Evolutionary conservation across 352 stramenopile genomes (phyloP).

Genomic region (Phytophthora brassicae): DNA sequence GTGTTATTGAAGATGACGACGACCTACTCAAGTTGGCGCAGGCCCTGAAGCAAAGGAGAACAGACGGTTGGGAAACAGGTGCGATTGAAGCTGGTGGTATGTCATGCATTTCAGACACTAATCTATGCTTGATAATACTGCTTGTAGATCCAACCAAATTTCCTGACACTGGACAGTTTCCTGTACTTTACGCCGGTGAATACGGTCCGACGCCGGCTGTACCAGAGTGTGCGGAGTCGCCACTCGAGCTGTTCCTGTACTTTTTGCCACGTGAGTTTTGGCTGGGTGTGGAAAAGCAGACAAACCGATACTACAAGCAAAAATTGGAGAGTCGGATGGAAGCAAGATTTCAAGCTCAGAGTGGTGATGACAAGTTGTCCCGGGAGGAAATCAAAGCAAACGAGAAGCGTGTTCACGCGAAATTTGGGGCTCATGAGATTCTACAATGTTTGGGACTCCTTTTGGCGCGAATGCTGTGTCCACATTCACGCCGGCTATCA

Average conservation of each 20-base stretch:
- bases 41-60: not conserved
- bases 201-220: not conserved
- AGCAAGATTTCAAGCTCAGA: not conserved
- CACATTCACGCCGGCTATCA: not conserved
- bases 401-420: not conserved
- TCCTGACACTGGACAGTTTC: not conserved
- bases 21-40: not conserved
- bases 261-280: conserved; percentile 19
- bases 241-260: not conserved
- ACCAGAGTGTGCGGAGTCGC: not conserved
- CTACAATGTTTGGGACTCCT: not conserved
- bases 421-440: not conserved
- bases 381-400: not conserved
- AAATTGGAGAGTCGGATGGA: not conserved
- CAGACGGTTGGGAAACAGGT: not conserved
- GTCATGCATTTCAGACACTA: not conserved
- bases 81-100: not conserved
- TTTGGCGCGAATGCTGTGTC: conserved; percentile 1
- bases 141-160: not conserved
- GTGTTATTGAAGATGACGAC: not conserved
- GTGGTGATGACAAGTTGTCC: not conserved
- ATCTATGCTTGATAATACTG: not conserved
- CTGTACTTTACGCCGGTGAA: not conserved
- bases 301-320: conserved; percentile 1
- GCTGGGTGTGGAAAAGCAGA: not conserved